Percentiles rank a stretch among this genome's conserved stretches.
Conservation (phyloP, 1,284 basidiomycete genomes). For the Moesziomyces globuligerus region DNA sequence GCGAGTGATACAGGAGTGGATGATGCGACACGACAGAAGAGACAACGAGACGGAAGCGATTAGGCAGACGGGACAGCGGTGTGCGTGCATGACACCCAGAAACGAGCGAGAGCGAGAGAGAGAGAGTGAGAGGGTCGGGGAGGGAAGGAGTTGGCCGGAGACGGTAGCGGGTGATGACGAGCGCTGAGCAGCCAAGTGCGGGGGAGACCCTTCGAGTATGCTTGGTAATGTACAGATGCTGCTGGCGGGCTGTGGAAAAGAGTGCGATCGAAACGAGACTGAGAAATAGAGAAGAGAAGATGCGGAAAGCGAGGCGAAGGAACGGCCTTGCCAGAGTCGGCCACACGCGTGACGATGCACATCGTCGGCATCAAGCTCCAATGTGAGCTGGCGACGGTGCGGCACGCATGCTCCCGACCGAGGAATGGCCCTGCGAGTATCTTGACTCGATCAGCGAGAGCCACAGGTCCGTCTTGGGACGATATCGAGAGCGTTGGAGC, state of each 20-base stretch:
- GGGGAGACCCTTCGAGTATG: conserved; percentile 27
- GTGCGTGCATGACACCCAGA: conserved; percentile 22
- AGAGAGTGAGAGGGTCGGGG: not conserved
- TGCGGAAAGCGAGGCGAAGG: not conserved
- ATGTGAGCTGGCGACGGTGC: no score
- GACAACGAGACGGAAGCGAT: not conserved
- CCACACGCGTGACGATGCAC: not conserved
- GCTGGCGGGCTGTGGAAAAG: conserved; percentile 10
- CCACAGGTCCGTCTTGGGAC: no score
- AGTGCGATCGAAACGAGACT: conserved; percentile 1
- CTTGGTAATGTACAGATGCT: conserved; percentile 31
- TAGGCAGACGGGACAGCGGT: conserved; percentile 6
- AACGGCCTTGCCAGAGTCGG: not conserved
- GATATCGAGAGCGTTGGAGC: no score
- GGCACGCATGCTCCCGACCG: no score
- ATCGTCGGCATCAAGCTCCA: no score
- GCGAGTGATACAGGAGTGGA: conserved; percentile 17
- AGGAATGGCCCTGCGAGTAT: no score
- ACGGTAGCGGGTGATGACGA: not conserved
- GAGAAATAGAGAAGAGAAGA: conserved; percentile 1
- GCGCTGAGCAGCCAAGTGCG: conserved; percentile 15
- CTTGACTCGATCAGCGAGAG: no score
- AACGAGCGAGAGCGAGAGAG: conserved; percentile 5
- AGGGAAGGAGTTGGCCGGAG: conserved; percentile 1
- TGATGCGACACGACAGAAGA: not conserved